phyloP scores from a whole-genome alignment of 2,329 filamentous ascomycete species.

The Verticillium alfalfae region DNA sequence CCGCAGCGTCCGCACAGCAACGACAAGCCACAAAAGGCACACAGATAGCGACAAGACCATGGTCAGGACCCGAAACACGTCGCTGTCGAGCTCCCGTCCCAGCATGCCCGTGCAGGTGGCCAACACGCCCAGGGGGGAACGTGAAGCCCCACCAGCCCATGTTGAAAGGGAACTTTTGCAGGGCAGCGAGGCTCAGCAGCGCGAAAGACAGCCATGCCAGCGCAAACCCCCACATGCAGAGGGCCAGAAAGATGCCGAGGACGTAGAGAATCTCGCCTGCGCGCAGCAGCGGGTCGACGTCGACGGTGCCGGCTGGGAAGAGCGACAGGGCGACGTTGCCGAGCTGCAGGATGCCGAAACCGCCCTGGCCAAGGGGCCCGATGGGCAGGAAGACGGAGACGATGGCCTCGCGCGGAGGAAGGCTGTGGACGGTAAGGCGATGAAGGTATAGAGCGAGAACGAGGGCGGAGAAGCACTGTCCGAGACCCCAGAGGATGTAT shows the following conservation, averaged over 20 bases:
- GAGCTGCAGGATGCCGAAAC: slow-evolving; percentile 49
- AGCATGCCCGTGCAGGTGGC: slow-evolving; percentile 33
- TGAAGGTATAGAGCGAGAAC: slow-evolving; percentile 66
- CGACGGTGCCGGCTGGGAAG: slow-evolving; percentile 38
- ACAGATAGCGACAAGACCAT: slow-evolving; percentile 35
- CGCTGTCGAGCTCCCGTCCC: slow-evolving; percentile 32
- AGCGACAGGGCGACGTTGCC: slow-evolving; percentile 40
- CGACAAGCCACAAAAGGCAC: slow-evolving; percentile 34
- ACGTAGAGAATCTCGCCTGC: slow-evolving; percentile 51
- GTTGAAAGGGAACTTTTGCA: slow-evolving; percentile 35
- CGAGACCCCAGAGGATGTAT: slow-evolving; percentile 66
- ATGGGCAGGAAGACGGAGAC: slow-evolving; percentile 64
- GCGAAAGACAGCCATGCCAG: slow-evolving; percentile 38
- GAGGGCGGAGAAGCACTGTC: slow-evolving; percentile 51
- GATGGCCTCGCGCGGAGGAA: slow-evolving; percentile 62
- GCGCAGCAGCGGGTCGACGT: slow-evolving; percentile 31
- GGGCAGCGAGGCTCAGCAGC: slow-evolving; percentile 29
- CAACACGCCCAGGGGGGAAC: slow-evolving; percentile 37
- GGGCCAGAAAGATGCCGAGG: slow-evolving; percentile 41
- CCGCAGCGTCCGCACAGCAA: slow-evolving; percentile 30
- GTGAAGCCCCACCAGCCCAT: slow-evolving; percentile 45
- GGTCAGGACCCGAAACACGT: slow-evolving; percentile 34
- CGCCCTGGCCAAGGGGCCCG: slow-evolving; percentile 61
- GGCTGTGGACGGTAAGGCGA: slow-evolving; percentile 59
- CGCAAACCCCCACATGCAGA: slow-evolving; percentile 39